phyloP scores from a whole-genome alignment of 2,329 filamentous ascomycete species.

The Sporothrix dimorphospora region DNA sequence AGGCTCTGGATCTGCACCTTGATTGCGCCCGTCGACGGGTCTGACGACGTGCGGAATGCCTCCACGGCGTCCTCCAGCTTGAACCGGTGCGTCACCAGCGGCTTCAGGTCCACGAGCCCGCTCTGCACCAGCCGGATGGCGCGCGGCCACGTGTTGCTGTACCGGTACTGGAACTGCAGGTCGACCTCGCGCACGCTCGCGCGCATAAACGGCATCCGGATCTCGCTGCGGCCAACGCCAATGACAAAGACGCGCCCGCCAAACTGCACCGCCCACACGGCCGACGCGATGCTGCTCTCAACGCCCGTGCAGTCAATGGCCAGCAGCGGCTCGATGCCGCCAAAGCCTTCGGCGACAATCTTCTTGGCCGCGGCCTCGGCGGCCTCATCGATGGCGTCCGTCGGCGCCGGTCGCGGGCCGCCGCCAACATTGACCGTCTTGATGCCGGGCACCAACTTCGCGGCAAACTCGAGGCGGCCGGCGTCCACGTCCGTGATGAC shows the following conservation, averaged over 20 bases:
- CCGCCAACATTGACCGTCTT: conserved; percentile 76
- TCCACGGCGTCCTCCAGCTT: conserved; percentile 82
- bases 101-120: conserved; percentile 78
- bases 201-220: conserved; percentile 94
- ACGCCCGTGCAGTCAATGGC: conserved; percentile 94
- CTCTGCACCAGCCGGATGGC: conserved; percentile 87
- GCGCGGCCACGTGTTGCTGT: conserved; percentile 93
- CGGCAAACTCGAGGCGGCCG: conserved; percentile 80
- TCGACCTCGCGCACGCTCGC: conserved; percentile 90
- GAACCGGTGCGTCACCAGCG: conserved; percentile 87
- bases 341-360: conserved; percentile 69
- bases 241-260: conserved; percentile 97
- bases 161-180: conserved; percentile 94
- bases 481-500: conserved; percentile 95
- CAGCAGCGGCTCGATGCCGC: conserved; percentile 77
- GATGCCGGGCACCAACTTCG: conserved; percentile 77
- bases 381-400: conserved; percentile 47
- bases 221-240: conserved; percentile 92
- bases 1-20: conserved; percentile 91
- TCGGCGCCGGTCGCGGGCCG: not conserved
- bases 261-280: conserved; percentile 90
- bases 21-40: conserved; percentile 92
- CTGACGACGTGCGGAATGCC: conserved; percentile 85
- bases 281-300: conserved; percentile 81
- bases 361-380: conserved; percentile 72